Base-by-base conservation (phyloP, 2,329 filamentous ascomycete genomes). In the Dichotomopilus funicola region DNA sequence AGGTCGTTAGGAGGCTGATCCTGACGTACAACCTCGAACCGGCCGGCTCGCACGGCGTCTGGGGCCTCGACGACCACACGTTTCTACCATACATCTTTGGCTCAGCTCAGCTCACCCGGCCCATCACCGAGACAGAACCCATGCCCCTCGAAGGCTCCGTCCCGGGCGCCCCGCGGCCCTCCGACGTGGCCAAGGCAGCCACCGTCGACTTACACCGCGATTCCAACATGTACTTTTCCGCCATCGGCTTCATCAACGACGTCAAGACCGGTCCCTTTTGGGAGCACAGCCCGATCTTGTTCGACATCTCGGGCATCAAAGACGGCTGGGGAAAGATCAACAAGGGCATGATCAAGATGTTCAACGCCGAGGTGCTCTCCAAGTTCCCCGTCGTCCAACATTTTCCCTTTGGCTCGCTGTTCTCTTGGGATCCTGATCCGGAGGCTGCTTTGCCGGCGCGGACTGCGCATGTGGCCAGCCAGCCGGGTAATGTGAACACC, bases 311-410 rank as follows among this genome's bases (percentile, higher is more conserved):
- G 0, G 94, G 94, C 9, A 88, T 99, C 61, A 84, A 83, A 62
- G 86, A 87, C 55, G 89, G 94, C n/a, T 99, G 94, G 94, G 94
- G 88, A 38, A 99, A 99, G 76, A 96, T 99, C 66, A 97, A 99
- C 72, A 91, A 91, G 76, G 94, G 94, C 51, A 97, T 99, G 94
- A 83, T 99, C 66, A 99, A 97, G 73, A 99, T 99, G 94, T 99
- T 92, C 74, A 91, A 95, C 63, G 94, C 89, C 13, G 94, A 99
- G 74, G 94, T 99, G 3, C 77, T 99, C 11, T 89, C 88, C 41
- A 99, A 99, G 71, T 96, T 96, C 67, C 94, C 94, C 2, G 94
- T 99, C 2, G 90, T 99, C n/a, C 94, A 99, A 72, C 94, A 99
- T 71, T 97, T 94, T 63, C 82, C 80, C 2, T 92, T 94, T 62